Percentiles rank a stretch among this genome's conserved stretches.
Conservation (phyloP, 2,329 filamentous ascomycete genomes). For the Onygena corvina region DNA sequence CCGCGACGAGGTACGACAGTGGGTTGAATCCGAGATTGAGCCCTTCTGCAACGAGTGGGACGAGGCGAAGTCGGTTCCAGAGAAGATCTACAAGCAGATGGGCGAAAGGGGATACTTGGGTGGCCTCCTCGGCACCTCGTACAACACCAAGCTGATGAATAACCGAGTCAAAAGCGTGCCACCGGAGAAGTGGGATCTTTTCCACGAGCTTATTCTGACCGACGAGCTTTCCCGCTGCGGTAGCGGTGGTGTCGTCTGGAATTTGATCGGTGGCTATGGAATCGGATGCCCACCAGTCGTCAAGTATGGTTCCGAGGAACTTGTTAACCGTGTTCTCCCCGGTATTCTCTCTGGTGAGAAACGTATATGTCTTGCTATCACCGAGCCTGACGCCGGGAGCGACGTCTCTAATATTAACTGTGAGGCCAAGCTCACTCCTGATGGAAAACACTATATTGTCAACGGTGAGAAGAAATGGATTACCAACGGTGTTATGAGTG, state of each 20-base stretch:
- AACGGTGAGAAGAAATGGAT: slow-evolving; percentile 99
- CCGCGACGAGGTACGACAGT: slow-evolving; percentile 79
- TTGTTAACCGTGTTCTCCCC: slow-evolving; percentile 79
- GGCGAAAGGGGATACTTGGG: slow-evolving; percentile 81
- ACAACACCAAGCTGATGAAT: slow-evolving; percentile 61
- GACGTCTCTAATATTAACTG: slow-evolving; percentile 93
- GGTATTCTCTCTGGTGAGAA: slow-evolving; percentile 85
- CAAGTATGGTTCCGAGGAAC: slow-evolving; percentile 76
- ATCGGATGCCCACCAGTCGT: slow-evolving; percentile 86
- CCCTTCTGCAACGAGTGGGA: slow-evolving; percentile 94
- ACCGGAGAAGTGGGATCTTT: slow-evolving; percentile 88
- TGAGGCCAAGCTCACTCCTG: slow-evolving; percentile 85
- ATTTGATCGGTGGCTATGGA: slow-evolving; percentile 88
- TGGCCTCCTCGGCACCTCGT: slow-evolving; percentile 71
- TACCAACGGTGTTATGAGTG: slow-evolving; percentile 90
- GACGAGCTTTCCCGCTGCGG: slow-evolving; percentile 84
- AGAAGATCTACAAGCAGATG: slow-evolving; percentile 88
- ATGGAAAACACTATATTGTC: slow-evolving; percentile 98
- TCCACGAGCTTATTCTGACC: slow-evolving; percentile 92
- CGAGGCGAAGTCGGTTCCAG: slow-evolving; percentile 80
- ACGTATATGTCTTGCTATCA: slow-evolving; percentile 94
- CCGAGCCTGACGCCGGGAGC: slow-evolving; percentile 85
- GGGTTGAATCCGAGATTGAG: slow-evolving; percentile 81
- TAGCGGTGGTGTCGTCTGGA: slow-evolving; percentile 93
- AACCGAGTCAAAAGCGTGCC: slow-evolving; percentile 64